These are phyloP conservation scores for Coniochaeta ligniaria DNA, from an alignment of 2,329 filamentous ascomycete genomes.

Conservation along the genomic window DNA sequence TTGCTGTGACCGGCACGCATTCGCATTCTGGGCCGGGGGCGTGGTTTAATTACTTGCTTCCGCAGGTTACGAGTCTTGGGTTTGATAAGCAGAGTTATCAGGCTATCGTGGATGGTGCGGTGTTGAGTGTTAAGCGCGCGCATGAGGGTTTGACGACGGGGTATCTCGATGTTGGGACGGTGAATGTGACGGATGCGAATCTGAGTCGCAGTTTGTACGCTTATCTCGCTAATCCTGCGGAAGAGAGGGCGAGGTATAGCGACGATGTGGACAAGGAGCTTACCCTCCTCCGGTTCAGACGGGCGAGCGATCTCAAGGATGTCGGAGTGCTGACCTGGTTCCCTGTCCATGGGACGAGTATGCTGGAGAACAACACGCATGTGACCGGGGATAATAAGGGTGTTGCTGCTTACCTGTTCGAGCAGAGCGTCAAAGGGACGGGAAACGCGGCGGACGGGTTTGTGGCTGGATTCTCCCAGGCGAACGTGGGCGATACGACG, in stretches of 20 bases:
- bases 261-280: conserved; percentile 64
- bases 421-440: conserved; percentile 55
- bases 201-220: conserved; percentile 80
- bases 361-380: conserved; percentile 84
- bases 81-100: conserved; percentile 81
- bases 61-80: conserved; percentile 79
- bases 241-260: conserved; percentile 63
- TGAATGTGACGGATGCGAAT: conserved; percentile 62
- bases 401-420: conserved; percentile 76
- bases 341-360: conserved; percentile 81
- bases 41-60: conserved; percentile 87
- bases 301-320: conserved; percentile 63
- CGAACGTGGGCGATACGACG: conserved; percentile 83
- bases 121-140: conserved; percentile 72
- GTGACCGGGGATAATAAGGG: conserved; percentile 92
- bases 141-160: conserved; percentile 64
- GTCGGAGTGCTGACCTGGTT: conserved; percentile 87
- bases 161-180: conserved; percentile 55
- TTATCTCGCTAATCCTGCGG: conserved; percentile 73
- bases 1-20: conserved; percentile 88
- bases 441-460: conserved; percentile 55
- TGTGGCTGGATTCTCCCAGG: conserved; percentile 85
- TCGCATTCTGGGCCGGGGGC: conserved; percentile 84
- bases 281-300: conserved; percentile 68
- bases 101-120: conserved; percentile 77